Evolutionary conservation across 345 rosid species (phyloP).

Genomic region (Arabidopsis arenosa): DNA sequence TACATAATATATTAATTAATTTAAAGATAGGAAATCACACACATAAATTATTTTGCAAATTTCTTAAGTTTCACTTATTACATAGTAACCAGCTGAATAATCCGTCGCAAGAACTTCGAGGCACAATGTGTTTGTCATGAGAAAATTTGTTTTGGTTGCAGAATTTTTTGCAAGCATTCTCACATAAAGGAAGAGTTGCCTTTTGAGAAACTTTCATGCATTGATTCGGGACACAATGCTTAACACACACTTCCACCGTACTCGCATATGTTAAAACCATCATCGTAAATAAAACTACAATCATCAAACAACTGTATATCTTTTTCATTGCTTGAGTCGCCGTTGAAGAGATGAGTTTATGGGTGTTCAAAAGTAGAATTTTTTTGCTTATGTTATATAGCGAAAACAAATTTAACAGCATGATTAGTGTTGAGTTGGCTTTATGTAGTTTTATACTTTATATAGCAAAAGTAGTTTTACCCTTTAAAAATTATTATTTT

Average conservation of each 20-base stretch:
- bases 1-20: too few species aligned
- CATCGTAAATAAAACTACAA: constrained; percentile 14
- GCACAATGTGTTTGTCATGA: not conserved
- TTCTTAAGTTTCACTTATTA: too few species aligned
- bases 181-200: not conserved
- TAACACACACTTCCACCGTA: not conserved
- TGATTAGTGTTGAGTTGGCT: not conserved
- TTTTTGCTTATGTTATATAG: not conserved
- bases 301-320: not conserved
- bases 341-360: not conserved
- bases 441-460: not conserved
- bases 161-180: not conserved
- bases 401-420: not conserved
- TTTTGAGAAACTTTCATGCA: not conserved
- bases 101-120: not conserved
- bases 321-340: not conserved
- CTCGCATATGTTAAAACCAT: constrained; percentile 1
- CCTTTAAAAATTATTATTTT: not conserved
- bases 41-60: too few species aligned
- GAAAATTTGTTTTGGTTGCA: not conserved
- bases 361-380: not conserved
- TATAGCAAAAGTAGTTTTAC: constrained; percentile 4
- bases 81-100: too few species aligned
- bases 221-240: constrained; percentile 9
- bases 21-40: too few species aligned